Evolutionary conservation across 1,284 basidiomycete genomes (phyloP).

Genomic region (Butyriboletus appendiculatus): DNA sequence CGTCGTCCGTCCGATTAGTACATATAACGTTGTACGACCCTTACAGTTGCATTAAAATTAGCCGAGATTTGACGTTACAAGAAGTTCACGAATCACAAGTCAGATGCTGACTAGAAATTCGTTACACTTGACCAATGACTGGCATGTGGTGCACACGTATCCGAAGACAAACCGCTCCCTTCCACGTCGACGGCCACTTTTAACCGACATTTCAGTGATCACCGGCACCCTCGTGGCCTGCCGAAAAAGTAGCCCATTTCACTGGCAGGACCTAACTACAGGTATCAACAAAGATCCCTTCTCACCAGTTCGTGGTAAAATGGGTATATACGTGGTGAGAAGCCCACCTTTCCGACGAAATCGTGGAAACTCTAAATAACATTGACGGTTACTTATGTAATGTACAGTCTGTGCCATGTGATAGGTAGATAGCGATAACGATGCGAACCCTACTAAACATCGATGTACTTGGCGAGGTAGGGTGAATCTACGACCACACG

Average conservation of each 20-base stretch:
- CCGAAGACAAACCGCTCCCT: neutral
- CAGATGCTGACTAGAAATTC: neutral
- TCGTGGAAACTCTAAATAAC: constrained; percentile 8
- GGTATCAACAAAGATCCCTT: neutral
- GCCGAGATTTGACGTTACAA: neutral
- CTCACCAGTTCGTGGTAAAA: neutral
- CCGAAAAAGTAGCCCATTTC: neutral
- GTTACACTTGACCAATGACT: neutral
- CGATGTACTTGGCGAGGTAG: constrained; percentile 11
- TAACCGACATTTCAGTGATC: neutral
- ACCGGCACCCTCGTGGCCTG: neutral
- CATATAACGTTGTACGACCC: neutral
- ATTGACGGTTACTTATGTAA: neutral
- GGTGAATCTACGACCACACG: constrained; percentile 7
- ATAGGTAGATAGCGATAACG: too few relatives aligned
- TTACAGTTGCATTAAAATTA: neutral
- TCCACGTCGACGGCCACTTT: constrained; percentile 1
- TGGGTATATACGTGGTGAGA: neutral
- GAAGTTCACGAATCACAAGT: neutral
- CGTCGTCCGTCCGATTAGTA: too few relatives aligned
- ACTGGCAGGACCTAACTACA: neutral
- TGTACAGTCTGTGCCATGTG: too few relatives aligned
- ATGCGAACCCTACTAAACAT: neutral
- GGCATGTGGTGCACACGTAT: neutral
- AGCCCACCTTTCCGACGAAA: constrained; percentile 5